Base-by-base conservation (phyloP, 2,329 filamentous ascomycete genomes). In the Zalaria sp. region DNA sequence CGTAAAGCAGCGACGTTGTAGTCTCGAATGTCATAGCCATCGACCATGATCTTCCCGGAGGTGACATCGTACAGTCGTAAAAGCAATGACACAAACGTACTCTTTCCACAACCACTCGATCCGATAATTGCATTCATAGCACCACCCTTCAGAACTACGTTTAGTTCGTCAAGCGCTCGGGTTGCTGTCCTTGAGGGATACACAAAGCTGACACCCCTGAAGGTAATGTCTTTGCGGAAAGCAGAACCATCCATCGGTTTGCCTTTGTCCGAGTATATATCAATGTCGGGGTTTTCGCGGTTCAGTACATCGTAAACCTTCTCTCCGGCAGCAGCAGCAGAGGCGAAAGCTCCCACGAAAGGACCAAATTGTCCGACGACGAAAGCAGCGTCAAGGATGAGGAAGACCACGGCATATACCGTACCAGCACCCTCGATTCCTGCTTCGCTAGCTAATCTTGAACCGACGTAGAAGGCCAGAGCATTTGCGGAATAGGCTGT, bases 351-450 rank as follows among this genome's bases (percentile, higher is more conserved):
- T 57, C 77, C 74, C 9, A 82, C 59, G 38, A 80, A 69, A 0
- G 78, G 78, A 0, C 75, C 76, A 39, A 80, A 73, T 40, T 71
- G 69, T 27, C 77, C 75, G 25, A 81, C 64, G 29, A 81, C 68
- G 38, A 81, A 72, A 5, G 75, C 76, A 26, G 75, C 74, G 47
- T 81, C 77, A 1, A 80, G 65, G 7, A 80, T 72, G 27, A 81
- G 61, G 41, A 80, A 76, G 8, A 80, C 74, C 27, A 79, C 76
- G 0, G 75, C 77, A 49, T 79, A 80, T 10, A 77, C 64, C 1
- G 69, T 72, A 29, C 70, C 69, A 26, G 68, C 69, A 35, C 53
- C 45, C 11, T 52, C 51, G 5, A 56, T 51, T n/a, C 54, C 48
- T 32, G 51, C 53, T 2, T 45, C 47, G 2, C 40, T 40, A 5